Conservation (phyloP, 129 eudicot species). For the Saposhnikovia divaricata region DNA sequence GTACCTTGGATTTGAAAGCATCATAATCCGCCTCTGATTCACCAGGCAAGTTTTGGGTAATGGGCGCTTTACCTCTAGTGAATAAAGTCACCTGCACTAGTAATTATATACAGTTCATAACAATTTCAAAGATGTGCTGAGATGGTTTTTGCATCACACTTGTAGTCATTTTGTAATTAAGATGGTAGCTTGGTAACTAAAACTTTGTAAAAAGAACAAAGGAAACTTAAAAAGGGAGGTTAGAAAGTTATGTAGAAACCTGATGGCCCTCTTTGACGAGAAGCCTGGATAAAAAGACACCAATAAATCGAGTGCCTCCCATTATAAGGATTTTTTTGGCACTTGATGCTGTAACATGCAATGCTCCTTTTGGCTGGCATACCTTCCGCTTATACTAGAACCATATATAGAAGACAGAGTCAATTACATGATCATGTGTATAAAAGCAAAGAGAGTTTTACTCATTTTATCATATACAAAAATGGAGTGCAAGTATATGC, state of each 20-base stretch:
- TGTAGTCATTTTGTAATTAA: not conserved
- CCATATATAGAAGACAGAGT: slow-evolving; percentile 10
- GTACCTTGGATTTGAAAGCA: slow-evolving; percentile 82
- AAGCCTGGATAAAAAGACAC: slow-evolving; percentile 81
- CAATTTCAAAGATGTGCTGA: not conserved
- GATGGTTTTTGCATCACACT: not conserved
- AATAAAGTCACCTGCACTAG: slow-evolving; percentile 71
- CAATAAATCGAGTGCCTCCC: slow-evolving; percentile 99
- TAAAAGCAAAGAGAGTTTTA: not conserved
- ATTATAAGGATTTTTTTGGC: slow-evolving; percentile 89
- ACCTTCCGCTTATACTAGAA: slow-evolving; percentile 72
- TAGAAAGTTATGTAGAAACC: slow-evolving; percentile 28
- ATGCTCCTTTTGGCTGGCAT: slow-evolving; percentile 78
- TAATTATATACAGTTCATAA: slow-evolving; percentile 5
- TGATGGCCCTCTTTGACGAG: slow-evolving; percentile 98
- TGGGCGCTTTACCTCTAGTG: slow-evolving; percentile 97
- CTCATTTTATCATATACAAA: not conserved
- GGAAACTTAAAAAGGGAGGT: not conserved
- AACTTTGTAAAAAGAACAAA: not conserved
- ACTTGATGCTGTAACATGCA: slow-evolving; percentile 62
- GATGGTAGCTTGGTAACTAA: not conserved
- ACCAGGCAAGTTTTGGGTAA: slow-evolving; percentile 79
- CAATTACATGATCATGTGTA: not conserved
- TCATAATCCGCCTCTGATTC: slow-evolving; percentile 72
- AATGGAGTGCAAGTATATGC: not conserved